Evolutionary conservation across 1,139 yeast species (phyloP).

Genomic region (Saccharomyces hybrid): DNA sequence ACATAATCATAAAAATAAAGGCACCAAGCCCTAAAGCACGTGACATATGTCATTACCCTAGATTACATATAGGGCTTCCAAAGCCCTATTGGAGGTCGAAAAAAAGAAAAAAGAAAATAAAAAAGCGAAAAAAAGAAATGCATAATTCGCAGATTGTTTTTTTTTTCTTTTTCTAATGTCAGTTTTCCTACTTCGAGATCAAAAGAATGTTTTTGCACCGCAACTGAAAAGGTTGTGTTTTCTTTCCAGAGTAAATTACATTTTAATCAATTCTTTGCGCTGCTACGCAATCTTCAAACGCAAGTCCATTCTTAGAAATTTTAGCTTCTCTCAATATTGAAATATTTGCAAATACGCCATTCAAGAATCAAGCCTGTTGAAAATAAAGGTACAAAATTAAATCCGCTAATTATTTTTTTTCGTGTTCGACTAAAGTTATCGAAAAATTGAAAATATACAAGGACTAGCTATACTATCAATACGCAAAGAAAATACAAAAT

Average conservation of each 20-base stretch:
- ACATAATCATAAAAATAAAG: not conserved
- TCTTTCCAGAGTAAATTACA: not conserved
- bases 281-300: not conserved
- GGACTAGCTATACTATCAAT: not conserved
- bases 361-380: not conserved
- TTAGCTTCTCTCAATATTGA: not conserved
- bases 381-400: not conserved
- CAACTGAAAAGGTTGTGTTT: not conserved
- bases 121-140: not conserved
- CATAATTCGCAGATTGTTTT: slow-evolving; percentile 20
- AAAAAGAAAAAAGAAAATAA: not conserved
- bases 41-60: not conserved
- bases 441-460: not conserved
- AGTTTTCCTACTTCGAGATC: not conserved
- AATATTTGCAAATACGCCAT: not conserved
- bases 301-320: not conserved
- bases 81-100: not conserved
- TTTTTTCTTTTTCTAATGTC: not conserved
- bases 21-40: not conserved
- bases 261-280: not conserved
- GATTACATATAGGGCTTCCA: not conserved
- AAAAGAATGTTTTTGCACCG: slow-evolving; percentile 1
- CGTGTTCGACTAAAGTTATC: not conserved
- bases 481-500: not conserved
- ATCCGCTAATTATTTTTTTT: not conserved